Evolutionary conservation across 2,329 filamentous ascomycete species (phyloP).

Genomic region (Scedosporium boydii): DNA sequence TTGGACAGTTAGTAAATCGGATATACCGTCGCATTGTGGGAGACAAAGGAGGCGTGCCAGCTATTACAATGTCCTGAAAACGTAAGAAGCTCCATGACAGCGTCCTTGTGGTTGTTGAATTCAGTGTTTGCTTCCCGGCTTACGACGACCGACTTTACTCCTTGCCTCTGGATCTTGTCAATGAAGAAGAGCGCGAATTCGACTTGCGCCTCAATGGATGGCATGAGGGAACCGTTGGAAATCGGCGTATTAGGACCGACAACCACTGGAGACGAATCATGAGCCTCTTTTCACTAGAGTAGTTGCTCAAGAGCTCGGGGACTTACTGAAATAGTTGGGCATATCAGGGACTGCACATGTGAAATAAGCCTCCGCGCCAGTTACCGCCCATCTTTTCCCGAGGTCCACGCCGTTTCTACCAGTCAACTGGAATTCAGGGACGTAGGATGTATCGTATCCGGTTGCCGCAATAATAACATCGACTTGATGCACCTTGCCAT

Average conservation of each 20-base stretch:
- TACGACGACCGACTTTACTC: conserved; percentile 28
- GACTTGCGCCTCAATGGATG: conserved; percentile 22
- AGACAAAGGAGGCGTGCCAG: conserved; percentile 30
- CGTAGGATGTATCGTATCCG: conserved; percentile 13
- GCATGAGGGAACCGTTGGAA: conserved; percentile 20
- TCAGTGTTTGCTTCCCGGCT: conserved; percentile 22
- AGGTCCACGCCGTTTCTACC: conserved; percentile 22
- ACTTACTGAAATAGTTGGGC: conserved; percentile 13
- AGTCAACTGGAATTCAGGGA: conserved; percentile 8
- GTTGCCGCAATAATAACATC: conserved; percentile 24
- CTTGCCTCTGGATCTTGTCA: conserved; percentile 15
- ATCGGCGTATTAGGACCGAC: conserved; percentile 38
- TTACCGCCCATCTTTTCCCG: background rate
- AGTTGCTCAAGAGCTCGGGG: background rate
- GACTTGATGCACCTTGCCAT: conserved; percentile 17
- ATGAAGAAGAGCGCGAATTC: conserved; percentile 16
- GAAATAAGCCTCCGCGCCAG: conserved; percentile 10
- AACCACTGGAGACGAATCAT: conserved; percentile 1
- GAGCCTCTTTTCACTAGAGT: background rate
- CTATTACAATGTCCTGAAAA: conserved; percentile 5
- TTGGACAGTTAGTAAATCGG: conserved; percentile 44
- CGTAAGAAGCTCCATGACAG: conserved; percentile 3
- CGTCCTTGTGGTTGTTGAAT: conserved; percentile 18
- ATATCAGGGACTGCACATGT: conserved; percentile 11
- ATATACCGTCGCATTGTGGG: conserved; percentile 38